These are phyloP conservation scores for Mycena olivaceomarginata DNA, from an alignment of 768 basidiomycete genomes.

Conservation along the genomic window DNA sequence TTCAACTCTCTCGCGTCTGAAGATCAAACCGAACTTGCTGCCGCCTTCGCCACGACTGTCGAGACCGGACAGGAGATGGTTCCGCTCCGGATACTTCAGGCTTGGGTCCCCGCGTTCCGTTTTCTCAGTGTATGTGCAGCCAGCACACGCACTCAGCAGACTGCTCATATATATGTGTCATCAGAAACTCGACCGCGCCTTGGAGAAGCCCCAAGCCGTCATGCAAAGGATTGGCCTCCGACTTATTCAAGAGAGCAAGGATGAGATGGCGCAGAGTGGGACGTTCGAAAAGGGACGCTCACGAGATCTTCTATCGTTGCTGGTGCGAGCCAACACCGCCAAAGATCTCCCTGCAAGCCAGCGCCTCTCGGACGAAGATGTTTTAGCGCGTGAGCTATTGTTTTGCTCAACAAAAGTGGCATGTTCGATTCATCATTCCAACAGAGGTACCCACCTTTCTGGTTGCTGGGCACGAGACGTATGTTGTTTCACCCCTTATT, in stretches of 20 bases:
- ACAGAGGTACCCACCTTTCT: too few species aligned
- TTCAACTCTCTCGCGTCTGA: not conserved
- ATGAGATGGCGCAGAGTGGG: conserved; percentile 52
- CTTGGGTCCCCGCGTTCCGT: conserved; percentile 54
- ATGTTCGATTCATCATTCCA: too few species aligned
- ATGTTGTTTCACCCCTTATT: too few species aligned
- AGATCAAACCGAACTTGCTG: not conserved
- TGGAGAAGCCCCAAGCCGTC: conserved; percentile 56
- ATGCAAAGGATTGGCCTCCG: conserved; percentile 72
- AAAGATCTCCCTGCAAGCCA: conserved; percentile 74
- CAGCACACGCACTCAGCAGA: not conserved
- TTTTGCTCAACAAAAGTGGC: too few species aligned
- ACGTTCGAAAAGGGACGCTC: conserved; percentile 56
- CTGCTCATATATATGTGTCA: not conserved
- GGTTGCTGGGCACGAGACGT: not conserved
- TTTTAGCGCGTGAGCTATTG: conserved; percentile 64
- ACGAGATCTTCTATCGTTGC: conserved; percentile 76
- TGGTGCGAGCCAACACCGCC: conserved; percentile 80
- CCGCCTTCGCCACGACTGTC: not conserved
- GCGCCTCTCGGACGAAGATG: conserved; percentile 77
- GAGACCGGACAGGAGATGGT: conserved; percentile 56
- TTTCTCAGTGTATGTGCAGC: conserved; percentile 49
- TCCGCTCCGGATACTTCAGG: conserved; percentile 48
- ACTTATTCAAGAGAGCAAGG: conserved; percentile 71
- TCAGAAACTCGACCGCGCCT: conserved; percentile 55